phyloP scores from a whole-genome alignment of 1,284 basidiomycete species.

The Gomphus sp. region DNA sequence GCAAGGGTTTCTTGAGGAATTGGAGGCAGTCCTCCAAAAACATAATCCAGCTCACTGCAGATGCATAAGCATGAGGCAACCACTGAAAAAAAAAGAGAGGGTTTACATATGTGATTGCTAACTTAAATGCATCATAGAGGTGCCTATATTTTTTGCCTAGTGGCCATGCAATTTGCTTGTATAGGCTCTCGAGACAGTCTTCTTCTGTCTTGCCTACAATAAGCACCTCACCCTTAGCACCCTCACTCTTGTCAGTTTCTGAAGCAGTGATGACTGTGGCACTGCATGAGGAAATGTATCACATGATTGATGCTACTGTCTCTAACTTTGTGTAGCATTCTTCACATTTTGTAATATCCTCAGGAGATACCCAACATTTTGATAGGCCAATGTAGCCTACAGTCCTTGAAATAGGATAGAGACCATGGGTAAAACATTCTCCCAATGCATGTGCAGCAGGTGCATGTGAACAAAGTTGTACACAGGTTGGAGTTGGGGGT shows the following conservation, averaged over 20 bases:
- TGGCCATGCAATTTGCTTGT: constrained; percentile 92
- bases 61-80: background rate
- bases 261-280: constrained; percentile 25
- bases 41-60: constrained; percentile 74
- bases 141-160: constrained; percentile 90
- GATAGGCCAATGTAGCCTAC: constrained; percentile 97
- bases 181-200: constrained; percentile 72
- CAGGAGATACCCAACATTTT: constrained; percentile 97
- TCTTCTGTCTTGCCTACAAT: constrained; percentile 38
- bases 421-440: background rate
- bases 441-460: too few relatives aligned
- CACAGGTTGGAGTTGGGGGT: too few relatives aligned
- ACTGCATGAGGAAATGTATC: constrained; percentile 74
- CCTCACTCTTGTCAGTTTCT: constrained; percentile 19
- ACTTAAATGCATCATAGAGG: constrained; percentile 97
- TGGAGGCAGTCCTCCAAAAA: constrained; percentile 67
- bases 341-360: constrained; percentile 98
- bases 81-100: background rate
- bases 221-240: constrained; percentile 14
- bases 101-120: constrained; percentile 77
- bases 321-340: constrained; percentile 98
- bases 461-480: too few relatives aligned
- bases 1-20: constrained; percentile 53
- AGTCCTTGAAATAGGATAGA: constrained; percentile 2
- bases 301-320: constrained; percentile 87